Conservation (phyloP, 768 basidiomycete species). For the Leccinellum albellum region DNA sequence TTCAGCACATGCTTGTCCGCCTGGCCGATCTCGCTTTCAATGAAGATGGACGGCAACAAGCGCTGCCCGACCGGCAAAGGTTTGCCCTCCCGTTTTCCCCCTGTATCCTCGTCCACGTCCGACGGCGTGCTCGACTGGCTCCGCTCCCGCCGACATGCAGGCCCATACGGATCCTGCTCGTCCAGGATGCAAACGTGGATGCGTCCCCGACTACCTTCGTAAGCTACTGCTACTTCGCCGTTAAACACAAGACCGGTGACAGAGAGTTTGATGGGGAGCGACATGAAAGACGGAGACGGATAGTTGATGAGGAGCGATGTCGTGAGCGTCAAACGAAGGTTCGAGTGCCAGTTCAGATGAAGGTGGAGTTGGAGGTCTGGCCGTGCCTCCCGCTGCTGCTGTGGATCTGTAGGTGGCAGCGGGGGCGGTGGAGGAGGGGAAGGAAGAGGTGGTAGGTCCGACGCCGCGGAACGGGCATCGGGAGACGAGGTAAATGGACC, state of each 20-base stretch:
- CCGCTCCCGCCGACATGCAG: slow-evolving; percentile 54
- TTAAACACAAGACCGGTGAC: slow-evolving; percentile 84
- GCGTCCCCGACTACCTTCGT: slow-evolving; percentile 76
- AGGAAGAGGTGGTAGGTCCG: background rate
- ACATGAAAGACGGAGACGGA: slow-evolving; percentile 95
- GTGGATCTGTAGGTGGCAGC: slow-evolving; percentile 20
- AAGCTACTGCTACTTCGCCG: slow-evolving; percentile 87
- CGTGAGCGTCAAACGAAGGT: slow-evolving; percentile 82
- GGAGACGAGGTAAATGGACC: slow-evolving; percentile 33
- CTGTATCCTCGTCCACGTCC: slow-evolving; percentile 58
- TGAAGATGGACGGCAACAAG: slow-evolving; percentile 79
- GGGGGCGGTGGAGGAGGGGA: background rate
- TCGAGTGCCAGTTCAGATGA: slow-evolving; percentile 79
- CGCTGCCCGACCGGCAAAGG: slow-evolving; percentile 78
- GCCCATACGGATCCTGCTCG: slow-evolving; percentile 81
- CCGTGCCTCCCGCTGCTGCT: slow-evolving; percentile 21
- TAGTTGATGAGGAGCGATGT: slow-evolving; percentile 97
- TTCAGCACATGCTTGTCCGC: slow-evolving; percentile 92
- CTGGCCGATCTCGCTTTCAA: slow-evolving; percentile 97
- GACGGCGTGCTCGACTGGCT: slow-evolving; percentile 50
- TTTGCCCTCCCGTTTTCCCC: slow-evolving; percentile 49
- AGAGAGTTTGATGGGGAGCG: slow-evolving; percentile 90
- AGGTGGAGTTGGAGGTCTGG: slow-evolving; percentile 88
- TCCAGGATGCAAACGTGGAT: slow-evolving; percentile 89
- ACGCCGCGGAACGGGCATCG: slow-evolving; percentile 11